Evolutionary conservation across 73 alveolate genomes (phyloP), one percentile per base, ranked within the genome.

Genomic region (Uronychia setigera): DNA sequence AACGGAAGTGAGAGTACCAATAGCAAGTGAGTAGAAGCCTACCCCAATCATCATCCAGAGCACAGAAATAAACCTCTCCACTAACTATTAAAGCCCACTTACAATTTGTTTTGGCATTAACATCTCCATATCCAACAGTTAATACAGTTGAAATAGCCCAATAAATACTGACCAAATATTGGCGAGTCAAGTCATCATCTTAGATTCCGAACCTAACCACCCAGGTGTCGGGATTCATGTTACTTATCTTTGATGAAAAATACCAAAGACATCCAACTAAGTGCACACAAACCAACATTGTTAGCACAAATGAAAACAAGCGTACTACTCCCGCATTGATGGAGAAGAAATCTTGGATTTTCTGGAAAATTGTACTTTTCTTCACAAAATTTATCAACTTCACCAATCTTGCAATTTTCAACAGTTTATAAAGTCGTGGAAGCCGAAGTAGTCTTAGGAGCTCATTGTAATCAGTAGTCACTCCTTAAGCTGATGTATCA

Each of bases 51-150:
- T 76, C 91, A 84, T 92, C 95, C 95, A 86, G 27, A 81, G 76
- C 1, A 94, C 87, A 1, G 93, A 78, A 26, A 93, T 77, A 9
- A 82, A 14, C 35, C 93, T 89, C 34, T 94, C 93, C 57, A 91
- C 27, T n/a, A n/a, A n/a, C n/a, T n/a, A n/a, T n/a, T n/a, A n/a
- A n/a, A n/a, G n/a, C n/a, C n/a, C n/a, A n/a, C n/a, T n/a, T n/a
- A n/a, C n/a, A n/a, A 46, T 85, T 92, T 0, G 93, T 85, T 11
- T 82, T 79, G 26, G 93, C 92, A 35, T 60, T 79, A 5, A 94
- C 77, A 83, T 94, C 98, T 0, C 98, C 98, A 87, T 94, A 94
- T 26, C 98, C 98, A 26, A 94, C 94, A 0, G 96, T 94, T 33
- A 89, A 74, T 0, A 94, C 92, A 58, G 98, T 94, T 29, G 91